These are phyloP conservation scores for Ceratocystiopsis minuta DNA, from an alignment of 2,329 filamentous ascomycete species.

Conservation along the genomic window DNA sequence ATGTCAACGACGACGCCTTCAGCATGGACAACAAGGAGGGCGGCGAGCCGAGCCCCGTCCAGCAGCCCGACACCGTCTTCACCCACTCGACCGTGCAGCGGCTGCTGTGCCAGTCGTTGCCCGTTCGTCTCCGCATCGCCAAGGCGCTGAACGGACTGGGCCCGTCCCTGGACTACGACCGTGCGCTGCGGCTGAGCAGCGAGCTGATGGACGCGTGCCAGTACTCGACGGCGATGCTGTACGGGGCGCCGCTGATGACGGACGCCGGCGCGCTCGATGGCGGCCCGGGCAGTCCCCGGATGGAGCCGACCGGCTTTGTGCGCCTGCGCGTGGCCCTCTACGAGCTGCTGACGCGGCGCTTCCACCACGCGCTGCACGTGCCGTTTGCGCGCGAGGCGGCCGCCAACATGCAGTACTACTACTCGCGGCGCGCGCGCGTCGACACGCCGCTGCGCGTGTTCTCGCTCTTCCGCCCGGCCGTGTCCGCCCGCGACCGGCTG, in stretches of 20 bases:
- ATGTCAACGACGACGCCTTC: slow-evolving; percentile 34
- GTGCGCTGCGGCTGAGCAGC: slow-evolving; percentile 8
- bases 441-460: slow-evolving; percentile 8
- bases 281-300: no score
- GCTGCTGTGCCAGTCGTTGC: slow-evolving; percentile 9
- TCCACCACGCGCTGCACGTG: slow-evolving; percentile 10
- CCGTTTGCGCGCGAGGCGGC: slow-evolving; percentile 8
- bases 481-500: background rate
- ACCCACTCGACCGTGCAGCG: slow-evolving; percentile 11
- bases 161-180: slow-evolving; percentile 7
- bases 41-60: background rate
- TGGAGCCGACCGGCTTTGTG: slow-evolving; percentile 3
- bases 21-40: slow-evolving; percentile 14
- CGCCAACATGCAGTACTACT: slow-evolving; percentile 9
- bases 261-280: background rate
- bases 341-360: slow-evolving; percentile 10
- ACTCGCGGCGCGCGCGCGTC: slow-evolving; percentile 9
- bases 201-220: slow-evolving; percentile 8
- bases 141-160: slow-evolving; percentile 9
- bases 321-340: slow-evolving; percentile 7
- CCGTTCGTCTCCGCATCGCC: slow-evolving; percentile 6
- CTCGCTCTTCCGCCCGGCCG: slow-evolving; percentile 2
- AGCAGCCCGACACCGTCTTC: slow-evolving; percentile 3
- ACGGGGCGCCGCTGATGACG: slow-evolving; percentile 2
- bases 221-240: slow-evolving; percentile 3